phyloP scores from a whole-genome alignment of 2,329 filamentous ascomycete genomes.

The Pseudogymnoascus sp. region DNA sequence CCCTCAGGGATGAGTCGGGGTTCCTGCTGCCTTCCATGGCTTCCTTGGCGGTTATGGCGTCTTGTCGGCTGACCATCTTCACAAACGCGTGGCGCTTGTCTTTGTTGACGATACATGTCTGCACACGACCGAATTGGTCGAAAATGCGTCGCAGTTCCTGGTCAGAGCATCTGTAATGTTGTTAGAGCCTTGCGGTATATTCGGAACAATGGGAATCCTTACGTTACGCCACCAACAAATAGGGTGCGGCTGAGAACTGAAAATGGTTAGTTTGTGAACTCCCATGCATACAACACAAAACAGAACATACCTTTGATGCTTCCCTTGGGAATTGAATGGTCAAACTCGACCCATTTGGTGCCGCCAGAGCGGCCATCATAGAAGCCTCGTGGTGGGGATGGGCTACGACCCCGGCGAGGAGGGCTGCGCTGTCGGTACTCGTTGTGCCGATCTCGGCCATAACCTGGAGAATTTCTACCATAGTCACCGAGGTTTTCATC shows the following conservation, averaged over 20 bases:
- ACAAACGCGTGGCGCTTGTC: constrained; percentile 98
- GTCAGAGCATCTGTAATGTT: constrained; percentile 56
- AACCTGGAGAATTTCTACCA: constrained; percentile 55
- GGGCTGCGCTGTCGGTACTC: constrained; percentile 89
- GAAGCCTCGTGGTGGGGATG: constrained; percentile 41
- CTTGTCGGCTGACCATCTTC: constrained; percentile 88
- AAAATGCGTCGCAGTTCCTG: constrained; percentile 76
- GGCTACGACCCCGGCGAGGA: constrained; percentile 56
- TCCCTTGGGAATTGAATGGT: constrained; percentile 62
- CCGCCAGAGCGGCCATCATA: constrained; percentile 33
- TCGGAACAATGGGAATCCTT: constrained; percentile 34
- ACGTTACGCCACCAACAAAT: constrained; percentile 92
- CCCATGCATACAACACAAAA: constrained; percentile 10
- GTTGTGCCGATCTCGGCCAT: constrained; percentile 47
- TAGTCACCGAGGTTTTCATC: constrained; percentile 62
- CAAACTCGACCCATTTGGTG: constrained; percentile 73
- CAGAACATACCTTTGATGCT: constrained; percentile 60
- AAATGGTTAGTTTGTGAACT: constrained; percentile 17
- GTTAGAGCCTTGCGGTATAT: constrained; percentile 21
- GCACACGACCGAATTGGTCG: constrained; percentile 72
- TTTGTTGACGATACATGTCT: constrained; percentile 96
- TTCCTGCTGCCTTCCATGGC: constrained; percentile 76
- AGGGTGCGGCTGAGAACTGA: constrained; percentile 82
- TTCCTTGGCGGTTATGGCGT: constrained; percentile 75
- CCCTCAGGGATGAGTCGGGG: constrained; percentile 45